These are phyloP conservation scores for Kwoniella shandongensis DNA, from an alignment of 768 basidiomycete genomes.

Conservation along the genomic window DNA sequence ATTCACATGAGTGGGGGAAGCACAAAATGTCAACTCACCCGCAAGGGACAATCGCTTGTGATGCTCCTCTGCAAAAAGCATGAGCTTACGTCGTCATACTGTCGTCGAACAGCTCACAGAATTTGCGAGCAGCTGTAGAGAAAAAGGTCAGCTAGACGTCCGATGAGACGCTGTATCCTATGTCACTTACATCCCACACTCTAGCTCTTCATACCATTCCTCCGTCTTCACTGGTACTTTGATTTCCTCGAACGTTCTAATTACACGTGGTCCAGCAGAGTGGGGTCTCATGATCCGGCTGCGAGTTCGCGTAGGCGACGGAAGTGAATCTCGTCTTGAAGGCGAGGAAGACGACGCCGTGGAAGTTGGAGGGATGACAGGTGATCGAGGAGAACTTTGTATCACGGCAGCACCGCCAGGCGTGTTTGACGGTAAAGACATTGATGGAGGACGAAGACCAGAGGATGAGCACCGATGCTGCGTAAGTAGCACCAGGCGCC, in stretches of 20 bases:
- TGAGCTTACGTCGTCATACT: conserved; percentile 1
- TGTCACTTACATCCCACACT: conserved; percentile 45
- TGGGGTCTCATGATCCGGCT: too few relatives aligned
- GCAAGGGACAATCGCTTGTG: conserved; percentile 43
- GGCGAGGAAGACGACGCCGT: too few relatives aligned
- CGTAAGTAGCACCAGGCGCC: too few relatives aligned
- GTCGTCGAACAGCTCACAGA: conserved; percentile 23
- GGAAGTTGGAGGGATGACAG: too few relatives aligned
- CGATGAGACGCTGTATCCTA: background rate
- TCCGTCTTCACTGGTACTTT: conserved; percentile 35
- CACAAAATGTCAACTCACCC: conserved; percentile 28
- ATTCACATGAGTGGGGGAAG: background rate
- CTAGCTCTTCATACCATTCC: conserved; percentile 48
- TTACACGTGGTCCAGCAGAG: conserved; percentile 22
- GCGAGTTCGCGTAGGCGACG: too few relatives aligned
- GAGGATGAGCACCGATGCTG: too few relatives aligned
- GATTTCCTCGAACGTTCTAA: conserved; percentile 43
- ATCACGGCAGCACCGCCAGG: too few relatives aligned
- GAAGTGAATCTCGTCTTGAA: too few relatives aligned
- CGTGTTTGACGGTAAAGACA: too few relatives aligned
- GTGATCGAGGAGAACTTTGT: too few relatives aligned
- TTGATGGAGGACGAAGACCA: too few relatives aligned
- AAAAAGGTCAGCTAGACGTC: background rate
- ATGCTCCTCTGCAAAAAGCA: conserved; percentile 25
- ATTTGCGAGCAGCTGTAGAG: conserved; percentile 39